Base-by-base conservation (phyloP, 2,329 filamentous ascomycete genomes). In the Diplodia sapinea region DNA sequence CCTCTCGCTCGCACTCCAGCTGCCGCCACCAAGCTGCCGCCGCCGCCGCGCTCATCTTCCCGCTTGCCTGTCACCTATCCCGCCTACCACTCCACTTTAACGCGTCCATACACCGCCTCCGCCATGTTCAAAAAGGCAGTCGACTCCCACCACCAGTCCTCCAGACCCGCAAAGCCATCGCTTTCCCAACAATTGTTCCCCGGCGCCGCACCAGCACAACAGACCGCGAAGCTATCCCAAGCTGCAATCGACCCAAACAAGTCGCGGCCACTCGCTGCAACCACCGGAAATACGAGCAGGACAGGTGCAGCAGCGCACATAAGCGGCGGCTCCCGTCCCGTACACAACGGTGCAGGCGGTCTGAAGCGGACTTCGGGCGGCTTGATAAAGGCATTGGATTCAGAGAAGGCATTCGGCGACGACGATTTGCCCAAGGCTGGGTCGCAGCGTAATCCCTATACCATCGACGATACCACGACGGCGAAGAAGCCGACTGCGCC, bases 181-280 rank as follows among this genome's bases (percentile, higher is more conserved):
- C 68, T 73, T n/a, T 73, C 81, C 4, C 87, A 88, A 74, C 81
- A 85, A 68, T 78, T 86, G 17, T 86, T 88, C 70, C 87, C 87
- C 1, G 88, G 84, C 76, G 88, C 49, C 5, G 13, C 38, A 6
- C 11, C 85, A 13, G 77, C 83, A 66, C 81, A 85, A 56, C 82
- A 83, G 66, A 79, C n/a, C 23, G 23, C 50, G 5, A 65, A 65
- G 62, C 36, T 43, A 17, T 40, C 86, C 71, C 83, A 82, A 69
- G 85, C 82, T 71, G 74, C 77, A 23, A 76, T 81, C 38, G 78
- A 77, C 49, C 77, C 78, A 62, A 73, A 76, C 72, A 77, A 69
- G 71, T 72, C 74, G 66, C 76, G 74, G 69, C 74, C 77, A 9
- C 69, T 77, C 63, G 71, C 74, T 15, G 72, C 71, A 7, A 71